Conservation (phyloP, 2,329 filamentous ascomycete genomes). For the Talaromyces marneffei region DNA sequence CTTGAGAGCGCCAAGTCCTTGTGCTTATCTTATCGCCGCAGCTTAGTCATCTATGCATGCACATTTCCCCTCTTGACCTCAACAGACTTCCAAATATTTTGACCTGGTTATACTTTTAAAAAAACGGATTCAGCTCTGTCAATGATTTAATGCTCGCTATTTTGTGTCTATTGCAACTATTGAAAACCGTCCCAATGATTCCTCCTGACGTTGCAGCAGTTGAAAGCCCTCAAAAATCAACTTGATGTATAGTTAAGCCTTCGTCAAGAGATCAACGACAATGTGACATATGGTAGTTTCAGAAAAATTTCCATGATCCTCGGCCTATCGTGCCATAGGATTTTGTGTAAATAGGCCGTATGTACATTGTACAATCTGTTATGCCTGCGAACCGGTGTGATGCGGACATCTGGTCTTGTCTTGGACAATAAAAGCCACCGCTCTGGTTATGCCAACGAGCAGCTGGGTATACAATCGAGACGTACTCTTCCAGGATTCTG, state of each 20-base stretch:
- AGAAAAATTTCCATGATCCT: neutral
- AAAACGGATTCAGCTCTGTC: no score
- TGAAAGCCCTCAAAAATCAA: neutral
- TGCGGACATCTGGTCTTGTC: no score
- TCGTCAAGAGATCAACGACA: neutral
- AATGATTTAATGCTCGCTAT: neutral
- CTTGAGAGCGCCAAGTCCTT: conserved; percentile 23
- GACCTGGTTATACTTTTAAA: no score
- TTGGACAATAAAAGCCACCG: neutral
- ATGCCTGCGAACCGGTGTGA: neutral
- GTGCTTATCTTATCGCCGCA: conserved; percentile 43
- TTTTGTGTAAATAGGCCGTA: neutral
- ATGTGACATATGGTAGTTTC: neutral
- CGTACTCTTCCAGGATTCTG: neutral
- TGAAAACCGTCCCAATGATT: neutral
- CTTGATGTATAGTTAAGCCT: no score
- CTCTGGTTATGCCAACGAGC: neutral
- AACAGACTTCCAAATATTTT: no score
- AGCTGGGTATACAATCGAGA: neutral
- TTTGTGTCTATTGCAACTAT: neutral
- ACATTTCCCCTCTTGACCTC: neutral
- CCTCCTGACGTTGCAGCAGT: neutral
- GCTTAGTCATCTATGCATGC: conserved; percentile 30
- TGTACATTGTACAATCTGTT: neutral
- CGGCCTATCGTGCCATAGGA: neutral